Percentiles rank a stretch among this genome's conserved stretches.
Evolutionary conservation across 352 stramenopile genomes (phyloP).

Genomic region (Thalassiosira hispida): DNA sequence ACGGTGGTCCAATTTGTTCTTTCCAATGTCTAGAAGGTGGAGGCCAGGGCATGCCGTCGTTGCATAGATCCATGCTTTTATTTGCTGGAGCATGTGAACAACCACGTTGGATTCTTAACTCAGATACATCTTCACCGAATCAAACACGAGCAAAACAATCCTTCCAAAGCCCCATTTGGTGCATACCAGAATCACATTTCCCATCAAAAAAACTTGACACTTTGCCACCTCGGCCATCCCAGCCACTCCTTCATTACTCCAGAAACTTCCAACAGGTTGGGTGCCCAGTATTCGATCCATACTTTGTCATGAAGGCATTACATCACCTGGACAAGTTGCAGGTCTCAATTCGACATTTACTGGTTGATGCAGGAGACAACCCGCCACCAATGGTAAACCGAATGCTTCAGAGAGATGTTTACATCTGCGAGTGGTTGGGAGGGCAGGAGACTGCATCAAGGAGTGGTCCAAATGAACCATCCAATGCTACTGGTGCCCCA

Average conservation of each 20-base stretch:
- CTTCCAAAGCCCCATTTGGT: slow-evolving; percentile 64
- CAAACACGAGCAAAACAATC: slow-evolving; percentile 15
- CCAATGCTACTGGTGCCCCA: slow-evolving; percentile 30
- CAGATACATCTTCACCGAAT: slow-evolving; percentile 10
- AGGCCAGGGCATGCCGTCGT: slow-evolving; percentile 24
- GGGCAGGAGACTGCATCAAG: slow-evolving; percentile 37
- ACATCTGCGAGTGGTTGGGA: slow-evolving; percentile 79
- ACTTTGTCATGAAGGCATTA: slow-evolving; percentile 73
- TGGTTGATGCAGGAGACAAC: slow-evolving; percentile 31
- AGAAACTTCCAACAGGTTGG: slow-evolving; percentile 64
- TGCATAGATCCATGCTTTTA: slow-evolving; percentile 70
- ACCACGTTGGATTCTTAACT: slow-evolving; percentile 30
- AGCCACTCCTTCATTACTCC: slow-evolving; percentile 71
- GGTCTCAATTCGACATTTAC: slow-evolving; percentile 59
- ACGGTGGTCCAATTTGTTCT: slow-evolving; percentile 68
- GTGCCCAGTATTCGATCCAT: slow-evolving; percentile 69
- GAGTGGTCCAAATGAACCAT: slow-evolving; percentile 15
- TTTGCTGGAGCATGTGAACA: slow-evolving; percentile 48
- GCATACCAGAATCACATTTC: slow-evolving; percentile 77
- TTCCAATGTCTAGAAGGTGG: slow-evolving; percentile 73
- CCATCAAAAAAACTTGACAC: slow-evolving; percentile 76
- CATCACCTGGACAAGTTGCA: slow-evolving; percentile 70
- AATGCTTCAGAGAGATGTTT: slow-evolving; percentile 75
- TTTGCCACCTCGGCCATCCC: slow-evolving; percentile 67
- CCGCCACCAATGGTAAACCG: slow-evolving; percentile 37